Conservation (phyloP, 768 basidiomycete genomes). For the Hemileccinum rubropunctum region DNA sequence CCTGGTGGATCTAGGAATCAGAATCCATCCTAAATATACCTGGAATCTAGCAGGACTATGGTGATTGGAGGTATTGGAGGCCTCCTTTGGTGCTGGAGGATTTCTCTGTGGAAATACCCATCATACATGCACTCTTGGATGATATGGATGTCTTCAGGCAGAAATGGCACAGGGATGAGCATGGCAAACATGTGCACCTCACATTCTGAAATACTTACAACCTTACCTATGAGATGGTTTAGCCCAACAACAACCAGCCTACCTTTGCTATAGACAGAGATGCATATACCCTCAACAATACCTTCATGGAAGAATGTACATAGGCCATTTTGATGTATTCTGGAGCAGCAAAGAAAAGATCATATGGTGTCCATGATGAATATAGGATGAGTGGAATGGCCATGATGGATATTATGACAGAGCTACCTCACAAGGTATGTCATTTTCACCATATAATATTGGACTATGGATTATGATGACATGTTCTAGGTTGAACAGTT, state of each 20-base stretch:
- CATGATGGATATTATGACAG: no score
- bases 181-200: constrained; percentile 4
- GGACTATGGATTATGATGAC: no score
- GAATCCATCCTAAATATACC: not conserved
- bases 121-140: constrained; percentile 8
- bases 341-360: not conserved
- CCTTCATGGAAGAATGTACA: not conserved
- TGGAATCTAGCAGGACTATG: not conserved
- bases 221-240: no score
- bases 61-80: no score
- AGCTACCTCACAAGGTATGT: no score
- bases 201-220: constrained; percentile 15
- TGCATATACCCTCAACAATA: constrained; percentile 17
- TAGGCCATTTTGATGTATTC: not conserved
- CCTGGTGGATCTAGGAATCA: not conserved
- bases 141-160: no score
- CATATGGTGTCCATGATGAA: constrained; percentile 7
- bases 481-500: no score
- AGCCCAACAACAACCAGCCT: no score
- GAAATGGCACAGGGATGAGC: no score
- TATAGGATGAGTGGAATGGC: no score
- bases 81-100: constrained; percentile 8
- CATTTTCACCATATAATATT: no score
- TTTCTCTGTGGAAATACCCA: constrained; percentile 2
- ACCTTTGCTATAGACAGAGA: constrained; percentile 5